These are phyloP conservation scores for Jamesozyma jinghongensis DNA, from an alignment of 805 yeast species.

Conservation along the genomic window DNA sequence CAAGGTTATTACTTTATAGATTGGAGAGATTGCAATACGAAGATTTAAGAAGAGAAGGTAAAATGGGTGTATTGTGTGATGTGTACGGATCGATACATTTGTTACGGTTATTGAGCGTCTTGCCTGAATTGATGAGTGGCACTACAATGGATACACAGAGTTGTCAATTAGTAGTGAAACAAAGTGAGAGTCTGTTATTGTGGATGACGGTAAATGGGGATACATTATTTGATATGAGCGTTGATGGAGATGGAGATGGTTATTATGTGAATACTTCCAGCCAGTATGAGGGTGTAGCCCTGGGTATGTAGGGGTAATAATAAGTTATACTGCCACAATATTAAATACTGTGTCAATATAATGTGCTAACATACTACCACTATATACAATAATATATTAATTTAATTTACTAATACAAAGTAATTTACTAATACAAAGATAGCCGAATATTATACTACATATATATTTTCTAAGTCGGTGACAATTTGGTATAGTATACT, in stretches of 20 bases:
- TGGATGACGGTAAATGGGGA: conserved; percentile 20
- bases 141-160: conserved; percentile 77
- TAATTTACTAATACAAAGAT: too few relatives aligned
- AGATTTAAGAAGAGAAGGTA: conserved; percentile 6
- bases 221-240: conserved; percentile 6
- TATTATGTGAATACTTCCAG: conserved; percentile 28
- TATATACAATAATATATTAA: too few relatives aligned
- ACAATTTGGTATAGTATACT: too few relatives aligned
- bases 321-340: too few relatives aligned
- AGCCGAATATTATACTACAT: too few relatives aligned
- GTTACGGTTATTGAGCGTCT: conserved; percentile 60
- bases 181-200: conserved; percentile 20
- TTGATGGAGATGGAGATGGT: conserved; percentile 8
- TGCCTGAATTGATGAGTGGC: conserved; percentile 77
- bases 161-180: conserved; percentile 22
- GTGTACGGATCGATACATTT: conserved; percentile 79
- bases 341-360: too few relatives aligned
- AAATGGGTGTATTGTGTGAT: conserved; percentile 16
- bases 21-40: conserved; percentile 26
- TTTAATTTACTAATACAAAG: too few relatives aligned
- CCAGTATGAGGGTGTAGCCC: conserved; percentile 30
- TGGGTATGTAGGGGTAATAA: conserved; percentile 21
- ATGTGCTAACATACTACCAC: too few relatives aligned
- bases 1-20: conserved; percentile 23
- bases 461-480: not conserved